These are phyloP conservation scores for Musa balbisiana DNA, from an alignment of 202 grass and related monocot species.

Conservation along the genomic window DNA sequence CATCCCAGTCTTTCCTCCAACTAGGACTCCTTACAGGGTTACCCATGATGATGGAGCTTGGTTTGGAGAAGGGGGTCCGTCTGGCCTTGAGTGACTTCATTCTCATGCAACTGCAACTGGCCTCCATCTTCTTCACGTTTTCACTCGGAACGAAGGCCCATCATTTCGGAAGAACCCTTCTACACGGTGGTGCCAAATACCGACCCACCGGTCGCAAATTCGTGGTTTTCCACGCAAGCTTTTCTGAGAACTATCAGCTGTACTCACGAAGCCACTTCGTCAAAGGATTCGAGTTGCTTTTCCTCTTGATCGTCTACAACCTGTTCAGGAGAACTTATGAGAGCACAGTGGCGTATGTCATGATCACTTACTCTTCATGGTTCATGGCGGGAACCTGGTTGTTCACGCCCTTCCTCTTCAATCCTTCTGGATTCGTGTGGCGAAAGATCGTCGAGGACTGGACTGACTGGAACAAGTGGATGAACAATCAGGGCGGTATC, in stretches of 20 bases:
- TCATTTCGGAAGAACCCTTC: constrained; percentile 83
- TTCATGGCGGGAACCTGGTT: constrained; percentile 91
- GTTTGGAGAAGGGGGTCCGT: constrained; percentile 78
- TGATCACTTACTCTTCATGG: constrained; percentile 90
- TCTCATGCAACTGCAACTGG: constrained; percentile 89
- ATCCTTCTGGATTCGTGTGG: constrained; percentile 86
- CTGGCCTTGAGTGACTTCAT: constrained; percentile 76
- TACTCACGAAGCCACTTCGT: constrained; percentile 93
- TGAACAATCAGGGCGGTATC: constrained; percentile 76
- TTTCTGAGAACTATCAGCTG: constrained; percentile 83
- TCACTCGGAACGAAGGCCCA: constrained; percentile 94
- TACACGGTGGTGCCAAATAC: constrained; percentile 87
- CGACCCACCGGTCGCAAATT: constrained; percentile 83
- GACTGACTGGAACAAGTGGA: constrained; percentile 85
- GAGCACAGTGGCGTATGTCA: constrained; percentile 53
- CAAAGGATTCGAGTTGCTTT: constrained; percentile 82
- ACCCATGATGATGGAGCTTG: constrained; percentile 95
- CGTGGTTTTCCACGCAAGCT: constrained; percentile 83
- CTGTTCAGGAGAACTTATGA: constrained; percentile 73
- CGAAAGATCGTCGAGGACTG: constrained; percentile 88
- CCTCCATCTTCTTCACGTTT: constrained; percentile 96
- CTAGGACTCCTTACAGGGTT: constrained; percentile 85
- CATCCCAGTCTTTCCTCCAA: constrained; percentile 96
- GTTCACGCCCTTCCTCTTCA: constrained; percentile 87
- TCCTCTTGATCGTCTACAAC: constrained; percentile 72